These are phyloP conservation scores for Triticum turgidum DNA, from an alignment of 176 grass and related monocot genomes.

Conservation along the genomic window DNA sequence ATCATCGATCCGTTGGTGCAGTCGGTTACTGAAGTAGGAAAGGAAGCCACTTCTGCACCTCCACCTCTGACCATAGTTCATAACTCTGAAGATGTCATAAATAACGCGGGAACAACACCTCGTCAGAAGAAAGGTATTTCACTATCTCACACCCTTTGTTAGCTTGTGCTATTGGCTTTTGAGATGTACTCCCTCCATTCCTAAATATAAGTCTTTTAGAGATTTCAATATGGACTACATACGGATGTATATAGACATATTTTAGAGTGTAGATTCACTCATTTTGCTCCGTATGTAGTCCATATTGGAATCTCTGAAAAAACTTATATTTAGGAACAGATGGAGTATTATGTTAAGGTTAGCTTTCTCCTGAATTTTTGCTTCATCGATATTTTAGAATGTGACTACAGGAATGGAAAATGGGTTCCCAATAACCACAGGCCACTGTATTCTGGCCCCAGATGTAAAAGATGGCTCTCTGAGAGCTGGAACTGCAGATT, in stretches of 20 bases:
- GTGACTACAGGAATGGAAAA: conserved; percentile 60
- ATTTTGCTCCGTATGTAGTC: too few relatives aligned
- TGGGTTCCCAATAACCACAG: conserved; percentile 51
- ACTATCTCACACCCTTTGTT: neutral
- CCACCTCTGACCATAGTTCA: conserved; percentile 3
- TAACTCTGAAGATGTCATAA: neutral
- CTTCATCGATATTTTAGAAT: conserved; percentile 40
- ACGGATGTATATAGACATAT: too few relatives aligned
- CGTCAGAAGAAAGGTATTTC: conserved; percentile 39
- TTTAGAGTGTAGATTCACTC: too few relatives aligned
- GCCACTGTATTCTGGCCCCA: conserved; percentile 68
- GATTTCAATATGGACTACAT: too few relatives aligned
- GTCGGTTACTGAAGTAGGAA: conserved; percentile 2
- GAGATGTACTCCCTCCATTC: neutral
- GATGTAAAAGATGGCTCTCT: conserved; percentile 62
- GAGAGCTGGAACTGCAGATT: conserved; percentile 63
- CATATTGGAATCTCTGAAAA: too few relatives aligned
- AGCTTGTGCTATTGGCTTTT: neutral
- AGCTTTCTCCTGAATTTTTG: neutral
- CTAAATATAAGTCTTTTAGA: too few relatives aligned
- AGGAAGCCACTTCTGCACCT: conserved; percentile 19
- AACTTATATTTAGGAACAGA: too few relatives aligned
- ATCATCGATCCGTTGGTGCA: neutral
- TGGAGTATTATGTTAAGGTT: too few relatives aligned
- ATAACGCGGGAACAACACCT: neutral